Base-by-base conservation (phyloP, 1,139 yeast species). In the Meyerozyma carpophila region DNA sequence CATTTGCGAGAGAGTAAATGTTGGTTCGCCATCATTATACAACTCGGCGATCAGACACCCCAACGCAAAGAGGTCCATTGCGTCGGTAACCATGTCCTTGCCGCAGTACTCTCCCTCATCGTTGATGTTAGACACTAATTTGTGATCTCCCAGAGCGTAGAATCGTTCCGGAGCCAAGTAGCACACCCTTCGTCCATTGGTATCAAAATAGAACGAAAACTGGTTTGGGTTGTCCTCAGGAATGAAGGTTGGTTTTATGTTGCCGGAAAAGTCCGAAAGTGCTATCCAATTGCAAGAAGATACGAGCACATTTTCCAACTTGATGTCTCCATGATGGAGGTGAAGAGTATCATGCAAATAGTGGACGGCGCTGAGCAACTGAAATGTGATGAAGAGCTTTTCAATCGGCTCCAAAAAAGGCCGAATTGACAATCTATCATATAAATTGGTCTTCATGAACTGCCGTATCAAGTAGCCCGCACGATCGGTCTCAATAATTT, bases 141-240 rank as follows among this genome's bases (percentile, higher is more conserved):
- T 43, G 41, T 54, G 43, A 13, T 52, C 43, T n/a, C 50, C 41
- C 26, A 56, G 51, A 4, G 69, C 59, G 40, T 60, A 60, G 57
- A 94, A 93, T 50, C 98, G 66, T 59, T 94, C 99, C 0, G 99
- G 98, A 0, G 98, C 98, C 42, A 94, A 65, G 60, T 91, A 93
- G 62, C 98, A 93, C 3, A 82, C 79, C 55, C 96, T 73, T 51
- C 98, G 70, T 57, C 81, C 89, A 2, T 95, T 86, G 4, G 93
- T 86, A 63, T 93, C 98, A 59, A 90, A 94, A 61, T 83, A 94
- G 58, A 91, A 93, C 1, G 95, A 82, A 56, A 86, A 93, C 52
- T 86, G 93, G n/a, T 93, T 87, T 0, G 98, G 98, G 57, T 94
- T 93, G 54, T 90, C 95, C 52, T 88, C 96, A 0, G 98, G 98